These are phyloP conservation scores for Penicillium macrosclerotiorum DNA, from an alignment of 495 filamentous ascomycete species.

Conservation along the genomic window DNA sequence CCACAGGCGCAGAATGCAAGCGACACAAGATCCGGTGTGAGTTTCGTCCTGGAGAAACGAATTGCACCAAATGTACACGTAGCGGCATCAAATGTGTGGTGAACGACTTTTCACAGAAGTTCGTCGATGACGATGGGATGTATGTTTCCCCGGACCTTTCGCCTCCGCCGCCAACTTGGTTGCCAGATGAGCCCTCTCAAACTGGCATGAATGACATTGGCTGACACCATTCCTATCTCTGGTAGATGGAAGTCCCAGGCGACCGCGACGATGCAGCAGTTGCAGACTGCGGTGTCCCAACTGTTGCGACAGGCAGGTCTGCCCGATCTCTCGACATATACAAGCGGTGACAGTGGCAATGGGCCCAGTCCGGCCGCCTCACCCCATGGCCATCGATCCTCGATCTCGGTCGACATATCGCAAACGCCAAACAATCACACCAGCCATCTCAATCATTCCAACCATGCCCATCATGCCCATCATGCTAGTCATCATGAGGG, in stretches of 20 bases:
- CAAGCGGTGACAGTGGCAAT: constrained; percentile 28
- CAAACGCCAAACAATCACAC: no score
- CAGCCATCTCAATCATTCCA: no score
- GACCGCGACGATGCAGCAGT: constrained; percentile 37
- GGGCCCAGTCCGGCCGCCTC: constrained; percentile 34
- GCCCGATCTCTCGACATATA: constrained; percentile 40
- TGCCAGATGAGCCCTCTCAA: no score
- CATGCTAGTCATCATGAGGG: constrained; percentile 26
- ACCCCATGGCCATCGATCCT: constrained; percentile 23
- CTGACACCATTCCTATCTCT: constrained; percentile 10
- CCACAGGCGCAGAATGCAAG: constrained; percentile 46
- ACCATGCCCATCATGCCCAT: neutral
- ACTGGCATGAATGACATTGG: no score
- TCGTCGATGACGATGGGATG: constrained; percentile 47
- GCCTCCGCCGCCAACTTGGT: no score
- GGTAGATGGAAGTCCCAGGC: constrained; percentile 48
- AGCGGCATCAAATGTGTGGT: constrained; percentile 49
- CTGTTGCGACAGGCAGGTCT: constrained; percentile 40
- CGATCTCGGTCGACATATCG: no score
- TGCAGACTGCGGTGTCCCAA: constrained; percentile 45
- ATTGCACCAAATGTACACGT: constrained; percentile 45
- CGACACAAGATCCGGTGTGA: constrained; percentile 50
- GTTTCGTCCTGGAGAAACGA: constrained; percentile 40
- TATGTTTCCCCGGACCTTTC: constrained; percentile 22
- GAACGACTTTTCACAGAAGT: constrained; percentile 51